Conservation (phyloP, 345 rosid genomes). For the Ailanthus altissimus region DNA sequence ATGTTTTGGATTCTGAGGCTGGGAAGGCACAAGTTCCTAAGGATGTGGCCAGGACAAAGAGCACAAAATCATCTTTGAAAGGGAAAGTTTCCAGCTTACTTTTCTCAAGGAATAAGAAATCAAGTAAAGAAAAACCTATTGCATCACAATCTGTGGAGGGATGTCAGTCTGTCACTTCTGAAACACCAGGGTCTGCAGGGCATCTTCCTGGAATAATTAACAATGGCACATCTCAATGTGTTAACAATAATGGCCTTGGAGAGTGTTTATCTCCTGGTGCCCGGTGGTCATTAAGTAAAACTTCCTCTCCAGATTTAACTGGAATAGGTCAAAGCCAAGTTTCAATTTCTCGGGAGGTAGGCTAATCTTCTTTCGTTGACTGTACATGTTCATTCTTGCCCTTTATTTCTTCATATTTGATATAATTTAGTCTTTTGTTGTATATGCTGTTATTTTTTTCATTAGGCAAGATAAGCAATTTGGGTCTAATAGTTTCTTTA, state of each 20-base stretch:
- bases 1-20: conserved; percentile 42
- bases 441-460: neutral
- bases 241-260: conserved; percentile 35
- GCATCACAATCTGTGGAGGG: conserved; percentile 41
- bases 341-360: conserved; percentile 54
- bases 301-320: conserved; percentile 24
- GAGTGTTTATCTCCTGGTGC: conserved; percentile 41
- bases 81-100: conserved; percentile 79
- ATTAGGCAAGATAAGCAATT: neutral
- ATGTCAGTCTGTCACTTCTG: conserved; percentile 35
- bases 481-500: neutral
- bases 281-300: conserved; percentile 32
- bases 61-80: conserved; percentile 61
- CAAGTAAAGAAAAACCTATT: conserved; percentile 50
- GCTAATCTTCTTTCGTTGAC: conserved; percentile 11
- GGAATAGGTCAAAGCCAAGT: conserved; percentile 33
- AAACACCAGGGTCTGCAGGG: conserved; percentile 35
- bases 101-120: conserved; percentile 69
- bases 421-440: neutral
- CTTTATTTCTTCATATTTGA: neutral
- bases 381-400: conserved; percentile 1
- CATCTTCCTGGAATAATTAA: conserved; percentile 34
- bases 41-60: conserved; percentile 56
- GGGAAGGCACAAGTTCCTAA: conserved; percentile 41
- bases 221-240: conserved; percentile 29